Evolutionary conservation across 2,329 filamentous ascomycete genomes (phyloP), one percentile per base, ranked within the genome.

Genomic region (Aspergillus sp.): DNA sequence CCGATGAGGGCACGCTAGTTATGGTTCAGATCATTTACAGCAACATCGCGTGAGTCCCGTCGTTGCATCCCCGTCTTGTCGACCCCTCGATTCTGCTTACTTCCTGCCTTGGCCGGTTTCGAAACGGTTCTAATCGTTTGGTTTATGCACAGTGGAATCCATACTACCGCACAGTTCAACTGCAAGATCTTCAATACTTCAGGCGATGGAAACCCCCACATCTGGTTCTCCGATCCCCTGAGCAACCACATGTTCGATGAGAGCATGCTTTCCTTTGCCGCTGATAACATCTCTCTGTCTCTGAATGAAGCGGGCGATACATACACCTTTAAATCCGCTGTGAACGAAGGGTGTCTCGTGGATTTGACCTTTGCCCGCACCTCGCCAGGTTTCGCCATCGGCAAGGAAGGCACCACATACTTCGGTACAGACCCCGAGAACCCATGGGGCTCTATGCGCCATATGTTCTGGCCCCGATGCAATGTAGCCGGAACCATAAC

Each of bases 21-120:
- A 85, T 96, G 76, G 86, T 86, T 60, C 95, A 99, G 82, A 84
- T 98, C 77, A 96, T 99, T 75, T 96, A 98, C 82, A 98, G 90
- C 81, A 97, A 96, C 78, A 90, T 99, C 74, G 89, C 86, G 93
- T 97, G 87, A 77, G 88, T 65, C 27, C 49, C 47, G 9, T 11
- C 27, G 27, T 33, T 39, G 8, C 35, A 39, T 5, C 6, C 21
- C 44, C 33, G 12, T 19, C 9, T 52, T 17, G 19, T 27, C 14
- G 8, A 31, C 27, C 9, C 27, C 27, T 31, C 9, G 27, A 31
- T 31, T 31, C 9, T 31, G 9, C 27, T 31, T 31, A 11, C 27
- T 31, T 31, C 31, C 17, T 15, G 15, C 7, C 40, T n/a, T 6
- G 6, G 15, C 12, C 17, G 41, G 21, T 24, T 45, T 41, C 44